Base-by-base conservation (phyloP, 768 basidiomycete species). In the Termitomyces sp. region DNA sequence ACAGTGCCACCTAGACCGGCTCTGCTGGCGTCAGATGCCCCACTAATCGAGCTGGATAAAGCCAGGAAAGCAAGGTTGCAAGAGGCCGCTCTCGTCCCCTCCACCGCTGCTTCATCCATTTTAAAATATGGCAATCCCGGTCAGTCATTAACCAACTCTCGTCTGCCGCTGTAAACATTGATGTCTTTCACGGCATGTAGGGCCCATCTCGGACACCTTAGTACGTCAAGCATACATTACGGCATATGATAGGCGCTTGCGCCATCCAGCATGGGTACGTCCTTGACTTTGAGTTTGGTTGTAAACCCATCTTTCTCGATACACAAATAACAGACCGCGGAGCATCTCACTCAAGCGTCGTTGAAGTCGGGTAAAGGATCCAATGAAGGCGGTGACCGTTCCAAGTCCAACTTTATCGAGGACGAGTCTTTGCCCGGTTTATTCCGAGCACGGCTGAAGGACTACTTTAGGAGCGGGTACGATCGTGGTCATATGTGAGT, bases 401-500 rank as follows among this genome's bases (percentile, higher is more conserved):
- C 77, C 11, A 89, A 86, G 65, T 92, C 90, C 38, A 76, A 75
- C 1, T 99, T 99, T 73, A 71, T 75, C 40, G 97, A 98, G 68
- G 96, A 99, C 71, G 81, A 80, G 41, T 79, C 81, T 2, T 69
- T 98, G 12, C 96, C 96, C 0, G 74, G 71, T 50, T 61, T 71
- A 46, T 98, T 96, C 79, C 82, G 95, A 19, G 89, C 95, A 0
- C 86, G 82, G 59, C 73, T 98, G 62, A 79, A 86, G 68, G 95
- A 98, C 68, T 98, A 97, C 69, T 93, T 95, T 70, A 80, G 80
- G 58, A 96, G 94, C 67, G 95, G 95, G 10, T 96, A 96, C 67
- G 95, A 98, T 69, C 83, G 97, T 12, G 96, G 96, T 49, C 96
- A 99, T 73, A 98, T 98, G 96, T 92, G 58, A 45, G 89, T 77